Percentiles rank a stretch among this genome's conserved stretches.
phyloP scores from a whole-genome alignment of 2,329 filamentous ascomycete species.

The Talaromyces sp. region DNA sequence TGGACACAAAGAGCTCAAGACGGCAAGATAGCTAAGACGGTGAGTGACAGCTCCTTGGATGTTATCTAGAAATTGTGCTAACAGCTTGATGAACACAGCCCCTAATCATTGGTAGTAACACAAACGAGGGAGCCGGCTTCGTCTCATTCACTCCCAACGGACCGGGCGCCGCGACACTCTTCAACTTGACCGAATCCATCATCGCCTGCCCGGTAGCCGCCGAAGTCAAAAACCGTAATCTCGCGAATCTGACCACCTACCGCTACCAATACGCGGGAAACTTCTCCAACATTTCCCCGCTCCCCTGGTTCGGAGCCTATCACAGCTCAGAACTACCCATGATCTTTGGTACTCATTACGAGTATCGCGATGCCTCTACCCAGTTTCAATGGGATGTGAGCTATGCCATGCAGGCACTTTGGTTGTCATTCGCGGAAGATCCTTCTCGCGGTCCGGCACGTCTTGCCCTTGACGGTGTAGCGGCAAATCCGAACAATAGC shows the following conservation, averaged over 20 bases:
- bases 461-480: constrained; percentile 13
- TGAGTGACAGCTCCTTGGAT: not conserved
- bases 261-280: constrained; percentile 41
- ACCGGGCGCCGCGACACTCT: constrained; percentile 14
- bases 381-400: constrained; percentile 18
- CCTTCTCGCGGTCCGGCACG: constrained; percentile 13
- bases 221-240: constrained; percentile 28
- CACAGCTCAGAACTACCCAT: constrained; percentile 41
- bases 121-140: constrained; percentile 21
- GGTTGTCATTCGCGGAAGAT: constrained; percentile 18
- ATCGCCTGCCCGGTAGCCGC: constrained; percentile 26
- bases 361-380: constrained; percentile 6
- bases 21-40: constrained; percentile 1
- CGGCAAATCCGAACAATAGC: constrained; percentile 13
- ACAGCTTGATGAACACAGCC: constrained; percentile 4
- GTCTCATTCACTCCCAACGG: constrained; percentile 15
- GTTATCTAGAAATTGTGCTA: not conserved
- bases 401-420: constrained; percentile 19
- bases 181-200: constrained; percentile 20
- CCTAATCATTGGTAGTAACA: constrained; percentile 17
- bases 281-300: constrained; percentile 39
- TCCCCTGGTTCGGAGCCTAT: constrained; percentile 43
- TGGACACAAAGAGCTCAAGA: not conserved
- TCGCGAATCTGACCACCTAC: constrained; percentile 32
- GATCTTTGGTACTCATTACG: constrained; percentile 38